Evolutionary conservation across 1,284 basidiomycete genomes (phyloP), one percentile per base, ranked within the genome.

Genomic region (Cutaneotrichosporon spelunceum): DNA sequence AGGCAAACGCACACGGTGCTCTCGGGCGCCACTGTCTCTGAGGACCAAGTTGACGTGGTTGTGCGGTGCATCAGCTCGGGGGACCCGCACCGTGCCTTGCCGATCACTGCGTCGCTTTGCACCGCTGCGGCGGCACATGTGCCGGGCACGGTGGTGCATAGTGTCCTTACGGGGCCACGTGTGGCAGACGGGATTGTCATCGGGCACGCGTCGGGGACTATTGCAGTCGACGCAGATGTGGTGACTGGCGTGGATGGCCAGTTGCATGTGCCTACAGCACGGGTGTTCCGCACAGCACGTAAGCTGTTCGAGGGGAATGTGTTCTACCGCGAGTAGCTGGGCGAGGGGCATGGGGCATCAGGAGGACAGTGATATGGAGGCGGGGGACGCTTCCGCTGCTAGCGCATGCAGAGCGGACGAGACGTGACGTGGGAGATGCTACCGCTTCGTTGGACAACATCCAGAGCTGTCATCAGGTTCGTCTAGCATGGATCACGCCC

Each of bases 101-200:
- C 87, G 1, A 87, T 88, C 84, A 89, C 88, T 0, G 84, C 88
- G 1, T 87, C 85, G 0, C 80, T 89, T 16, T 88, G 87, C 67
- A 81, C 87, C 4, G 88, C 87, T 0, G 87, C 87, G 5, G 87
- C 87, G 0, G 81, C 84, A 1, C 80, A 82, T 48, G 76, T 86
- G 6, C 66, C 80, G 11, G 83, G 82, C 0, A 85, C 86, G 0
- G 61, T 88, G 9, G 82, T 84, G 5, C 16, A 83, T 82, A 78
- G 71, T 80, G 29, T 83, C 84, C 47, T 50, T 52, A 13, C 21
- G 10, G 53, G 24, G 10, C 34, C 21, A 16, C 21, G 16, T 2
- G 54, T 33, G 21, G 29, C 39, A 4, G 68, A 66, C 26, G 70
- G 83, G 45, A 72, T 85, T 10, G 79, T 80, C 55, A 84, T 89